Percentiles rank a stretch among this genome's conserved stretches.
These are phyloP conservation scores for Binderoboletus segoi DNA, from an alignment of 1,284 basidiomycete species.

Conservation along the genomic window DNA sequence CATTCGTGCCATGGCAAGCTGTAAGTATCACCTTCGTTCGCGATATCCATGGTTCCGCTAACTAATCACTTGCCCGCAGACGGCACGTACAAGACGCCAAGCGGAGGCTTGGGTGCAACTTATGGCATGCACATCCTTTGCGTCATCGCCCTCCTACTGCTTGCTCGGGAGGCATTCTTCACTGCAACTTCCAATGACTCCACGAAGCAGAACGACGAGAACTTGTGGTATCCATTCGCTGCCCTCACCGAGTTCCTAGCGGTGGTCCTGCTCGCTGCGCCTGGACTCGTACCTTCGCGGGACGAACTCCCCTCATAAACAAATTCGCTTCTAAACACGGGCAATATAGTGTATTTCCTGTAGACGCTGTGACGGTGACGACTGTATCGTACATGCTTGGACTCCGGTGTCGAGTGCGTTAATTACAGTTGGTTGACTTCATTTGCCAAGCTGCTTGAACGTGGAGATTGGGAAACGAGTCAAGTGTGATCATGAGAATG, in stretches of 20 bases:
- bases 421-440: background rate
- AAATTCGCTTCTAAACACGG: background rate
- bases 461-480: too few species aligned
- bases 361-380: background rate
- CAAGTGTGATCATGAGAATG: too few species aligned
- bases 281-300: slow-evolving; percentile 45
- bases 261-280: slow-evolving; percentile 42
- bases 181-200: slow-evolving; percentile 37
- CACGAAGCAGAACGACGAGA: slow-evolving; percentile 40
- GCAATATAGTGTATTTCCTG: background rate
- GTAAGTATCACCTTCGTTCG: slow-evolving; percentile 18
- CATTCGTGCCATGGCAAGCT: slow-evolving; percentile 22
- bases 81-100: slow-evolving; percentile 23
- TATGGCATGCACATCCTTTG: slow-evolving; percentile 41
- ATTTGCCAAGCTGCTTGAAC: background rate
- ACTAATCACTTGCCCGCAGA: slow-evolving; percentile 14
- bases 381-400: background rate
- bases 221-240: slow-evolving; percentile 49
- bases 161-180: slow-evolving; percentile 46
- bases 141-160: slow-evolving; percentile 41
- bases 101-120: slow-evolving; percentile 31
- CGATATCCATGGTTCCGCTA: background rate
- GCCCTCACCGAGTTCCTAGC: slow-evolving; percentile 48
- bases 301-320: slow-evolving; percentile 29
- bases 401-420: background rate